These are phyloP conservation scores for Pleoardoris graminearum DNA, from an alignment of 2,329 filamentous ascomycete species.

Conservation along the genomic window DNA sequence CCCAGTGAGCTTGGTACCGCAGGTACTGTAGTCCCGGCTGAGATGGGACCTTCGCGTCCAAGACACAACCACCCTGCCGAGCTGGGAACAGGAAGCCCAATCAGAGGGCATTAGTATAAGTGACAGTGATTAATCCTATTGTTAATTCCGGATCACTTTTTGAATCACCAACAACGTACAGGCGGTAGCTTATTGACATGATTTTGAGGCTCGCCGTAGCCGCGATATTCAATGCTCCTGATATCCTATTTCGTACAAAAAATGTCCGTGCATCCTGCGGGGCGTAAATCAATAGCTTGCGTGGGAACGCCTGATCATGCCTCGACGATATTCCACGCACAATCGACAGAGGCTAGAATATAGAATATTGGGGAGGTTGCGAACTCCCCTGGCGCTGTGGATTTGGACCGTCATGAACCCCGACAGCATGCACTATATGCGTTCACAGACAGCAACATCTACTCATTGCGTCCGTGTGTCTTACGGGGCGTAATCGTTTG, in stretches of 20 bases:
- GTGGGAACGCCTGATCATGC: not conserved
- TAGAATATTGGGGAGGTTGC: not conserved
- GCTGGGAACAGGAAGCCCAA: not conserved
- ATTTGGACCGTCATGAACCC: too few relatives aligned
- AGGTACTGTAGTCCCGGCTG: not conserved
- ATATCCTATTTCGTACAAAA: too few relatives aligned
- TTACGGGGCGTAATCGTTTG: too few relatives aligned
- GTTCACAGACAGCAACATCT: too few relatives aligned
- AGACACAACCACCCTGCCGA: too few relatives aligned
- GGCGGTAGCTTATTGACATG: too few relatives aligned
- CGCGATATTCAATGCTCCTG: not conserved
- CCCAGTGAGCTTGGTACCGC: not conserved
- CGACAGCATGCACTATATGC: too few relatives aligned
- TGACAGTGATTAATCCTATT: not conserved
- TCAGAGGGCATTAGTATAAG: not conserved
- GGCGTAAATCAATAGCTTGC: too few relatives aligned
- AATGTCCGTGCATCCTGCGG: not conserved
- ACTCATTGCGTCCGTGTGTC: too few relatives aligned
- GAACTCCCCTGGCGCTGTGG: too few relatives aligned
- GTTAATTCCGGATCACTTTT: not conserved
- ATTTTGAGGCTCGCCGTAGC: not conserved
- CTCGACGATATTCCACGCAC: not conserved
- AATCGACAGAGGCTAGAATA: not conserved
- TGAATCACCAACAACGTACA: not conserved
- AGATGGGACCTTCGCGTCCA: not conserved